These are phyloP conservation scores for Pseudisothecium myosuroides DNA, from an alignment of 225 moss, liverwort and hornwort genomes.

Conservation along the genomic window DNA sequence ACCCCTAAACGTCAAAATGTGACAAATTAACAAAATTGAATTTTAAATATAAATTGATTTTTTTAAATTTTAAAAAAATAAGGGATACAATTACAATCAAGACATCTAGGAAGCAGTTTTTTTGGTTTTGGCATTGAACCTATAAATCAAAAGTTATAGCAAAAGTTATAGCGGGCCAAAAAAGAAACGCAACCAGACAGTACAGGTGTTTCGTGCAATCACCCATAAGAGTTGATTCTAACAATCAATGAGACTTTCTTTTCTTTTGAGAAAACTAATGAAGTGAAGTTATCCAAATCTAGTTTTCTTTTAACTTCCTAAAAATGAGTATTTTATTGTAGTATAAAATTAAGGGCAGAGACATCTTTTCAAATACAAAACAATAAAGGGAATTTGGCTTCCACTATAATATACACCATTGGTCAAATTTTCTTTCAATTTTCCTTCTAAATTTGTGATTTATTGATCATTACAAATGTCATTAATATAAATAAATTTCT, in stretches of 20 bases:
- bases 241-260: too few relatives aligned
- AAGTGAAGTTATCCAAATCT: neutral
- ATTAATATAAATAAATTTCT: neutral
- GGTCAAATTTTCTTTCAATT: neutral
- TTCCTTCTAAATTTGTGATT: neutral
- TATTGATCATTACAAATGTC: neutral
- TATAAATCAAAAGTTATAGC: too few relatives aligned
- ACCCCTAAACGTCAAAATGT: too few relatives aligned
- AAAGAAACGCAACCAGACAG: too few relatives aligned
- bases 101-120: too few relatives aligned
- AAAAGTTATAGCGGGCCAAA: too few relatives aligned
- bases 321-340: neutral
- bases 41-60: too few relatives aligned
- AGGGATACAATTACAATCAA: too few relatives aligned
- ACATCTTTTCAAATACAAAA: neutral
- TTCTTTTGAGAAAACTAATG: neutral
- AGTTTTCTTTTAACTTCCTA: neutral
- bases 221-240: neutral
- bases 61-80: too few relatives aligned
- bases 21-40: too few relatives aligned
- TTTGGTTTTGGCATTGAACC: too few relatives aligned
- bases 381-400: neutral
- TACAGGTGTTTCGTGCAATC: too few relatives aligned
- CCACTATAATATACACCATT: neutral
- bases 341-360: neutral